These are phyloP conservation scores for Ustilago curta DNA, from an alignment of 1,284 basidiomycete genomes.

Conservation along the genomic window DNA sequence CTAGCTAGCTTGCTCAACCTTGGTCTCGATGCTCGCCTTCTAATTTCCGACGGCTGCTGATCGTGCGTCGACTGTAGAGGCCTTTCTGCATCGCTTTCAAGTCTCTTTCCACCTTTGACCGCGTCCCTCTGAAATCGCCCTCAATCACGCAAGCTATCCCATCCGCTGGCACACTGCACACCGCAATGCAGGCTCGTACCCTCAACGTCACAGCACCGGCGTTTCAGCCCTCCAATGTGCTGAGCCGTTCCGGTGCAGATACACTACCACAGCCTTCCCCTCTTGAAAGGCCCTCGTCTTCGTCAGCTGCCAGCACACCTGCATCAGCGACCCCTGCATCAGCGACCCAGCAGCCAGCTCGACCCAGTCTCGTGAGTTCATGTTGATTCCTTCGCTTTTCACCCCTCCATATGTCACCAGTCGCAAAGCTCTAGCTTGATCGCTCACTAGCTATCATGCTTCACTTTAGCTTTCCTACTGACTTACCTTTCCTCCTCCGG, in stretches of 20 bases:
- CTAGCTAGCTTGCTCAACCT: background rate
- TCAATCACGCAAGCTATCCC: too few species aligned
- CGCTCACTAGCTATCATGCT: background rate
- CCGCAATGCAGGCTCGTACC: slow-evolving; percentile 28
- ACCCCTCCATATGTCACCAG: background rate
- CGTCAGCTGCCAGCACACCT: background rate
- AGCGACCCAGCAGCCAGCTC: background rate
- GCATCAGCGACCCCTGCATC: background rate
- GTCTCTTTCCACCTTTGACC: background rate
- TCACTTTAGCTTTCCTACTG: background rate
- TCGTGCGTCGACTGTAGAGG: background rate
- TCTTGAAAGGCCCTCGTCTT: background rate
- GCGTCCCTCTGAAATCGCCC: background rate
- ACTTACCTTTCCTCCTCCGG: background rate
- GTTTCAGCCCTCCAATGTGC: slow-evolving; percentile 21
- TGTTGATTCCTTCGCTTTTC: background rate
- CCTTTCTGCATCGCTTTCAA: background rate
- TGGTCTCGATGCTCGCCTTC: background rate
- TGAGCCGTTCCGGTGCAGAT: background rate
- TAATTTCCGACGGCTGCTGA: background rate
- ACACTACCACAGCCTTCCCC: slow-evolving; percentile 18
- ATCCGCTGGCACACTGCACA: background rate
- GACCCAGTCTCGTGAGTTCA: slow-evolving; percentile 4
- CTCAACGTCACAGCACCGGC: slow-evolving; percentile 47
- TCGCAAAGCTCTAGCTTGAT: background rate